Evolutionary conservation across 495 filamentous ascomycete genomes (phyloP).

Genomic region (Staphylotrichum tortipilum): DNA sequence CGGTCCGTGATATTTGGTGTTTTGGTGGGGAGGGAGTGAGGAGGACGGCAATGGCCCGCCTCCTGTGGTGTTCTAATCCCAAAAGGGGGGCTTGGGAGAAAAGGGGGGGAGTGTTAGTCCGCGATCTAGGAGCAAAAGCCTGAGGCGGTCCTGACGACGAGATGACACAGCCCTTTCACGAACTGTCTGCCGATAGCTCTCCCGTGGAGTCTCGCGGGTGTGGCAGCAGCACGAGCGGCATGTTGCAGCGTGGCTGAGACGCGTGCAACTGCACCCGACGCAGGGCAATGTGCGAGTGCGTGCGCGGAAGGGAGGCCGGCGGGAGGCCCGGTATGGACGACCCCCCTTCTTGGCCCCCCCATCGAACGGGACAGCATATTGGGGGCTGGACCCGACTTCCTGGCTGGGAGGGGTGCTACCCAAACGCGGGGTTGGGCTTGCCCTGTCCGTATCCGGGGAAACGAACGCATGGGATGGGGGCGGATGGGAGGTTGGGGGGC

Average conservation of each 20-base stretch:
- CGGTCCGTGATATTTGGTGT: too few relatives aligned
- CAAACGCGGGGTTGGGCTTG: neutral
- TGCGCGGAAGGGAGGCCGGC: neutral
- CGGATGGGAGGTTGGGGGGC: too few relatives aligned
- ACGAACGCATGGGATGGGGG: too few relatives aligned
- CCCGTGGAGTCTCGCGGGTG: too few relatives aligned
- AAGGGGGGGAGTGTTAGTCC: too few relatives aligned
- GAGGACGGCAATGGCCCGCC: too few relatives aligned
- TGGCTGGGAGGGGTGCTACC: constrained; percentile 21
- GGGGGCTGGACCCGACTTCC: constrained; percentile 22
- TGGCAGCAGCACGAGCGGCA: constrained; percentile 5
- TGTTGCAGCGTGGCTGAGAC: neutral
- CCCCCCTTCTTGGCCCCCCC: neutral
- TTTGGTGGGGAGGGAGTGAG: too few relatives aligned
- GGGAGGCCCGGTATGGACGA: neutral
- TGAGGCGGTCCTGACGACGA: too few relatives aligned
- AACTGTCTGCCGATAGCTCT: neutral
- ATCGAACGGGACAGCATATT: neutral
- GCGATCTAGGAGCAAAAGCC: too few relatives aligned
- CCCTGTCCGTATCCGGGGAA: neutral
- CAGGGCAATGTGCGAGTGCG: neutral
- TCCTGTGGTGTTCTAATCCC: too few relatives aligned
- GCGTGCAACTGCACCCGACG: neutral
- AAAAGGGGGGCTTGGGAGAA: too few relatives aligned
- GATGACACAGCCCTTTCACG: too few relatives aligned